A percentile compares a stretch with the other conserved stretches of the same genome.
These are phyloP conservation scores for Alternaria hordeiaustralica DNA, from an alignment of 2,329 filamentous ascomycete genomes.

Conservation along the genomic window DNA sequence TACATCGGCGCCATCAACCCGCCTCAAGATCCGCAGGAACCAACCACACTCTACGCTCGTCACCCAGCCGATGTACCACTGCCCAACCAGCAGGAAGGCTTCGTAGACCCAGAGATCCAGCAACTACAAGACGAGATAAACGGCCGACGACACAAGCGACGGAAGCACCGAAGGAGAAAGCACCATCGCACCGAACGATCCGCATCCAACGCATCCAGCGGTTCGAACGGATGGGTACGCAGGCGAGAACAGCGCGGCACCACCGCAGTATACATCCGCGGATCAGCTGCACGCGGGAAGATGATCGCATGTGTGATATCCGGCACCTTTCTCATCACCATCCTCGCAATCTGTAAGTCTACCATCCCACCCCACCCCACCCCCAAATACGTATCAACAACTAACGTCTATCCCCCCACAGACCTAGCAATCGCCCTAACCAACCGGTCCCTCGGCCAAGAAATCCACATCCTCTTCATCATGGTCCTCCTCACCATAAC, in stretches of 20 bases:
- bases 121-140: constrained; percentile 56
- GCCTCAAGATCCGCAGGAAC: constrained; percentile 27
- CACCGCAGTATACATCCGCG: constrained; percentile 27
- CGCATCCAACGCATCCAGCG: constrained; percentile 1
- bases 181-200: constrained; percentile 25
- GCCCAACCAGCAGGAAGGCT: constrained; percentile 39
- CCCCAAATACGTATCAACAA: neutral
- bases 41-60: constrained; percentile 31
- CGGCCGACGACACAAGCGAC: constrained; percentile 43
- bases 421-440: constrained; percentile 77
- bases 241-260: constrained; percentile 23
- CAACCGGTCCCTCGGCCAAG: constrained; percentile 66
- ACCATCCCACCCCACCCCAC: neutral
- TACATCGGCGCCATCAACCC: constrained; percentile 42
- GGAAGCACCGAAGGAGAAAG: constrained; percentile 41
- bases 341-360: constrained; percentile 71
- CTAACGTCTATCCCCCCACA: constrained; percentile 43
- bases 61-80: constrained; percentile 44
- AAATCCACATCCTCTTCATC: constrained; percentile 81
- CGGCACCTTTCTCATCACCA: constrained; percentile 64
- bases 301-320: constrained; percentile 64
- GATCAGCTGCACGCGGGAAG: constrained; percentile 40
- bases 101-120: constrained; percentile 58
- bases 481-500: constrained; percentile 76
- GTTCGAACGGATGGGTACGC: constrained; percentile 36